These are phyloP conservation scores for Daucus carota DNA, from an alignment of 129 eudicot species.

Conservation along the genomic window DNA sequence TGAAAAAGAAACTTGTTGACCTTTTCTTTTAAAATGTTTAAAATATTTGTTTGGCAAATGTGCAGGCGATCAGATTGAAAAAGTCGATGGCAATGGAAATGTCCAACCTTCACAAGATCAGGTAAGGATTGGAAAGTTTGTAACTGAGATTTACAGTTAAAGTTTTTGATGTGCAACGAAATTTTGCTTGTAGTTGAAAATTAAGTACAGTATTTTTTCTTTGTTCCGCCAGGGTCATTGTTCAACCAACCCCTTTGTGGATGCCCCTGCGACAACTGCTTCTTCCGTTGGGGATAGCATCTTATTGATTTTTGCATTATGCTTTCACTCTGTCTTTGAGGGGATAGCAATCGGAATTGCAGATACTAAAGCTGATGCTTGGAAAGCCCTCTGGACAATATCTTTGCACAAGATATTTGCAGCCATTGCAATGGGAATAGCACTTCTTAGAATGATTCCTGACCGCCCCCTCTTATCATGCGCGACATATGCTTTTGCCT, in stretches of 20 bases:
- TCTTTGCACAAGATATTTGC: conserved; percentile 89
- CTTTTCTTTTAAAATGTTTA: neutral
- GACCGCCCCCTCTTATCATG: conserved; percentile 76
- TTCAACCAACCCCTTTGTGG: conserved; percentile 5
- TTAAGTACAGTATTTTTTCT: neutral
- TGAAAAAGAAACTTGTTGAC: neutral
- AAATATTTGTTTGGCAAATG: neutral
- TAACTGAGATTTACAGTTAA: neutral
- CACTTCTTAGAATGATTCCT: conserved; percentile 79
- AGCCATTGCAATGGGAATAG: conserved; percentile 89
- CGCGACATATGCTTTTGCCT: conserved; percentile 69
- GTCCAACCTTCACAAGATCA: neutral
- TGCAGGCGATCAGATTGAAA: conserved; percentile 7
- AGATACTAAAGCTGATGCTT: conserved; percentile 67
- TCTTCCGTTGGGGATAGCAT: conserved; percentile 77
- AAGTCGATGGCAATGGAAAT: neutral
- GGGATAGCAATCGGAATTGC: conserved; percentile 93
- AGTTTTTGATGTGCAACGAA: neutral
- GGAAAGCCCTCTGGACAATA: conserved; percentile 89
- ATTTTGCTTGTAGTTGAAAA: neutral
- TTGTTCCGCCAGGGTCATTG: conserved; percentile 12
- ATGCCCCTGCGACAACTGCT: conserved; percentile 29
- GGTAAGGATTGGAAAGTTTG: neutral
- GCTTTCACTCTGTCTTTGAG: conserved; percentile 89
- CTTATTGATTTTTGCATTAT: conserved; percentile 57